Evolutionary conservation across 805 yeast species (phyloP).

Genomic region (Zygotorulaspora florentina): DNA sequence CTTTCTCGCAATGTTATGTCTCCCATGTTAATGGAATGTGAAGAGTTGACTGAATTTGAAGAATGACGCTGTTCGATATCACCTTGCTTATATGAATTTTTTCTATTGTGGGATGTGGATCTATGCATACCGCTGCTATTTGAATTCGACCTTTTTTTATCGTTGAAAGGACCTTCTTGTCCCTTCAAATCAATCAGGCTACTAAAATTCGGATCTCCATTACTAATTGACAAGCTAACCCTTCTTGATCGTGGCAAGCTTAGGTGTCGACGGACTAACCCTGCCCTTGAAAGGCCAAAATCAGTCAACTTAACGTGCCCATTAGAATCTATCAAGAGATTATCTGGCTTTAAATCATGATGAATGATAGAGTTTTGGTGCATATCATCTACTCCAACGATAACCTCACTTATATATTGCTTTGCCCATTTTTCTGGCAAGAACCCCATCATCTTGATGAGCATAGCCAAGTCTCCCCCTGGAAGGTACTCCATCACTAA

Average conservation of each 20-base stretch:
- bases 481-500: constrained; percentile 94
- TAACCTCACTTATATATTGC: constrained; percentile 82
- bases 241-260: constrained; percentile 9
- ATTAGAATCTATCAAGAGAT: constrained; percentile 71
- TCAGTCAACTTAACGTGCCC: constrained; percentile 95
- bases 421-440: constrained; percentile 84
- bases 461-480: constrained; percentile 93
- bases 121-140: constrained; percentile 5
- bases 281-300: constrained; percentile 89
- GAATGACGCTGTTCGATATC: constrained; percentile 3
- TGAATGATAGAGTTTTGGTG: constrained; percentile 89
- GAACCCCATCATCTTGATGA: constrained; percentile 75
- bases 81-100: constrained; percentile 9
- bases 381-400: constrained; percentile 84
- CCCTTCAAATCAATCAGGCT: constrained; percentile 6
- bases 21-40: constrained; percentile 5
- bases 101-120: constrained; percentile 6
- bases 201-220: constrained; percentile 7
- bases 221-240: constrained; percentile 8
- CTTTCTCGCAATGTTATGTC: constrained; percentile 5
- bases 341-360: constrained; percentile 94
- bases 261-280: constrained; percentile 77
- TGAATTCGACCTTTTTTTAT: constrained; percentile 1
- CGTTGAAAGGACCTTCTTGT: not conserved
- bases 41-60: not conserved